Base-by-base conservation (phyloP, 1,139 yeast species). In the Yarrowia galli region DNA sequence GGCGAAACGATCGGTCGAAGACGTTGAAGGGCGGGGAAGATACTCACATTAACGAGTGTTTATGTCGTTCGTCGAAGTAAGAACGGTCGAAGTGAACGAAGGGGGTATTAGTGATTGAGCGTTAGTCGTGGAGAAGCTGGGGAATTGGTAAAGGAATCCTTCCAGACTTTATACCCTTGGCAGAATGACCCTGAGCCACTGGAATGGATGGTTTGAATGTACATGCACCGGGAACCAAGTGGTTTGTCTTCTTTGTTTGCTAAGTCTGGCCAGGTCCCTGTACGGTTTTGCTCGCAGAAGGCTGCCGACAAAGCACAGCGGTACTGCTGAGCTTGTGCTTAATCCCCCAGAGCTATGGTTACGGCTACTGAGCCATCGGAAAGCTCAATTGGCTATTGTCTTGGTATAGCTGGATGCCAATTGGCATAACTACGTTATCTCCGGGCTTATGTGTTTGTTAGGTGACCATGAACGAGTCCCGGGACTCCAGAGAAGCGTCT, bases 41-140 rank as follows among this genome's bases (percentile, higher is more conserved):
- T 53, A 53, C 60, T 53, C 60, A 53, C 60, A 38, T 35, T 36
- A 23, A 23, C 43, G 58, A 36, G 22, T 51, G 45, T 22, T 36
- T 35, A 23, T 25, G 45, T 51, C 54, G 56, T 20, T 35, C 42
- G 56, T n/a, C 23, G 38, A 46, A 18, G 3, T 10, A 25, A 25
- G 54, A 49, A 49, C 38, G 54, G 36, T n/a, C 36, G 54, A 49
- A 18, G 40, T 18, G 42, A 35, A 32, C n/a, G n/a, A n/a, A n/a
- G 10, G 36, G 28, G 56, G 38, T 28, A 28, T 51, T 15, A 18
- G 54, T 32, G 56, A 20, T 48, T 51, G 56, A 35, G 56, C 42
- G 56, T 5, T 28, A 35, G 40, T 51, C 56, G 56, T 23, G 18
- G 18, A 51, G 42, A 51, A 51, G 42, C 56, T 51, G 56, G 56